Evolutionary conservation across 441 rosid species (phyloP).

Genomic region (Euphorbia corollata): DNA sequence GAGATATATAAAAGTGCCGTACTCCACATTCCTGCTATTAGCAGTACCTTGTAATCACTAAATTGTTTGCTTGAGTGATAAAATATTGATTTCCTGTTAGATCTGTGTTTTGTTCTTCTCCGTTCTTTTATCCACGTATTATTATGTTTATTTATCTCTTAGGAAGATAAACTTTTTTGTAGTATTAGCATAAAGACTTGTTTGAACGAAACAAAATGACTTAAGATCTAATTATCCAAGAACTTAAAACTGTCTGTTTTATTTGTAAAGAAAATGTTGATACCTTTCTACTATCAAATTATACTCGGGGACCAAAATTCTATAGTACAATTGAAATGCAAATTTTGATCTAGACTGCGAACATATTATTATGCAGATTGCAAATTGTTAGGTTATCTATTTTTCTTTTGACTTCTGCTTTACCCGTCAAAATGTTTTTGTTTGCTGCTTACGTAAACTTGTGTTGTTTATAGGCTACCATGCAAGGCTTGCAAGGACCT

Average conservation of each 20-base stretch:
- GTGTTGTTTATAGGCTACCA: conserved; percentile 67
- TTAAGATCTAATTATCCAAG: neutral
- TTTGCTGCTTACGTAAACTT: neutral
- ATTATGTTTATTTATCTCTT: too few species aligned
- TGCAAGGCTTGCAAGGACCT: conserved; percentile 99
- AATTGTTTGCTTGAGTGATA: neutral
- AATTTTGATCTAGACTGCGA: neutral
- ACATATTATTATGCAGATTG: neutral
- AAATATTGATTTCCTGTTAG: neutral
- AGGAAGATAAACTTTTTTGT: too few species aligned
- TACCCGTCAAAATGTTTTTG: neutral
- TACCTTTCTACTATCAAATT: too few species aligned
- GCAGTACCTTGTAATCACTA: neutral
- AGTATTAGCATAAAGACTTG: neutral
- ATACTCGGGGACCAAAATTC: neutral
- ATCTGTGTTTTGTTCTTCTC: neutral
- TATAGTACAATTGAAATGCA: neutral
- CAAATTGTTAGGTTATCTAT: neutral
- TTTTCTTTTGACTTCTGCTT: neutral
- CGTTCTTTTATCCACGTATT: too few species aligned
- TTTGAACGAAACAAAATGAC: neutral
- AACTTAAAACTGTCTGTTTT: neutral
- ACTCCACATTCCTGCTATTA: neutral
- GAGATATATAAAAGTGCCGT: too few species aligned
- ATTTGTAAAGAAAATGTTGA: neutral